Evolutionary conservation across 2,329 filamentous ascomycete genomes (phyloP), one percentile per base, ranked within the genome.

Genomic region (Teratosphaeriaceae sp.): DNA sequence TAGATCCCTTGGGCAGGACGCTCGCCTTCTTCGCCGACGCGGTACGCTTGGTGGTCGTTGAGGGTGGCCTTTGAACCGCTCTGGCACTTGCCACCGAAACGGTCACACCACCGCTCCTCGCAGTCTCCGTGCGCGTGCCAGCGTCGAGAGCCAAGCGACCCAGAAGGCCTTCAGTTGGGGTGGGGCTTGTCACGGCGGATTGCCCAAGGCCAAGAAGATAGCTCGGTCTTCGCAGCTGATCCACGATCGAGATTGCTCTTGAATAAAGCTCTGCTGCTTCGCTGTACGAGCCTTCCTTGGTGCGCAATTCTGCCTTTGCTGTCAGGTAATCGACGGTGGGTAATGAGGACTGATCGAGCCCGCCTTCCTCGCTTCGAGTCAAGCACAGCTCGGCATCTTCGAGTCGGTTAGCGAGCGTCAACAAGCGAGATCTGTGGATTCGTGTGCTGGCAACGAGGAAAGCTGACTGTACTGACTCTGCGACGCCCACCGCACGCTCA

Each of bases 401-500:
- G 2, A 57, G 27, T 5, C 44, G 46, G 19, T 49, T 56, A 15
- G 56, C 56, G 2, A 47, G 35, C 8, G 46, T 24, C 12, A 62
- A 43, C 8, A 62, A 38, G 8, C 46, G 38, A 29, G 47, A 47
- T 33, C 58, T 45, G 34, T 56, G 58, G 23, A 40, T 53, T 35
- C 44, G 37, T 5, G 54, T 13, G 2, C 46, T 40, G 5, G 46
- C 49, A 11, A 52, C 26, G 2, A 57, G 35, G 9, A 43, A 42
- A 12, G 38, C 45, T 7, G 53, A 38, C 7, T 45, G 43, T n/a
- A 53, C 40, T 5, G 45, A 45, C 31, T 75, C 73, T 18, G 86
- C 86, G 46, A 94, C 77, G 56, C 84, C 87, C 42, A 84, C 72
- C 0, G 88, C 88, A 55, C 92, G 85, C 53, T 96, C 84, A 1